These are phyloP conservation scores for Fusarium napiforme DNA, from an alignment of 2,329 filamentous ascomycete genomes.

Conservation along the genomic window DNA sequence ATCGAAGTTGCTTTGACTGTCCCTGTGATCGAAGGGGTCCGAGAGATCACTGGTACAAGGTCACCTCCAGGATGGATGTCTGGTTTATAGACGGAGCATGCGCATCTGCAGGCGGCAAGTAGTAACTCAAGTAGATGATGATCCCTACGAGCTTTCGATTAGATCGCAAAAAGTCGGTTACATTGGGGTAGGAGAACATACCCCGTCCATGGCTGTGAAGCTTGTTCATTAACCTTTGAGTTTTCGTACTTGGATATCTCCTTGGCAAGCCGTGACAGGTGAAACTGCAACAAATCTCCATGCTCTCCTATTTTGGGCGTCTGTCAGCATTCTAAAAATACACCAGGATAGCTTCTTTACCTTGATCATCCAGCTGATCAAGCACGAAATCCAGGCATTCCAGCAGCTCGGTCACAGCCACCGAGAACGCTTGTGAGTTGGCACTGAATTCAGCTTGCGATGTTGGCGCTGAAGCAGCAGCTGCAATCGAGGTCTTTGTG, in stretches of 20 bases:
- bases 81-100: conserved; percentile 35
- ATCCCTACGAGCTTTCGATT: neutral
- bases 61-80: conserved; percentile 7
- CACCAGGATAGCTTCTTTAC: neutral
- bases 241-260: conserved; percentile 39
- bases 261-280: conserved; percentile 32
- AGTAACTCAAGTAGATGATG: conserved; percentile 9
- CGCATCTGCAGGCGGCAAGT: conserved; percentile 32
- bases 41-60: conserved; percentile 29
- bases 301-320: conserved; percentile 18
- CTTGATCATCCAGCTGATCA: conserved; percentile 35
- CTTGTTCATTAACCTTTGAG: conserved; percentile 7
- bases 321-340: neutral
- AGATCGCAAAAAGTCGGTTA: too few species aligned
- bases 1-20: conserved; percentile 37
- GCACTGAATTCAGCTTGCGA: conserved; percentile 25
- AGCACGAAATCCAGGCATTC: conserved; percentile 40
- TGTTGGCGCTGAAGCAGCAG: conserved; percentile 3
- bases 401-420: conserved; percentile 33
- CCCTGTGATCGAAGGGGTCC: conserved; percentile 28
- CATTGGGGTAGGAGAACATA: neutral
- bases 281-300: conserved; percentile 35
- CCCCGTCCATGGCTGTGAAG: conserved; percentile 26
- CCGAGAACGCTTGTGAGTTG: conserved; percentile 36
- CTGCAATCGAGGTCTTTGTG: conserved; percentile 1